Evolutionary conservation across 352 stramenopile genomes (phyloP), one percentile per base, ranked within the genome.

Genomic region (Phytophthora palmivora): DNA sequence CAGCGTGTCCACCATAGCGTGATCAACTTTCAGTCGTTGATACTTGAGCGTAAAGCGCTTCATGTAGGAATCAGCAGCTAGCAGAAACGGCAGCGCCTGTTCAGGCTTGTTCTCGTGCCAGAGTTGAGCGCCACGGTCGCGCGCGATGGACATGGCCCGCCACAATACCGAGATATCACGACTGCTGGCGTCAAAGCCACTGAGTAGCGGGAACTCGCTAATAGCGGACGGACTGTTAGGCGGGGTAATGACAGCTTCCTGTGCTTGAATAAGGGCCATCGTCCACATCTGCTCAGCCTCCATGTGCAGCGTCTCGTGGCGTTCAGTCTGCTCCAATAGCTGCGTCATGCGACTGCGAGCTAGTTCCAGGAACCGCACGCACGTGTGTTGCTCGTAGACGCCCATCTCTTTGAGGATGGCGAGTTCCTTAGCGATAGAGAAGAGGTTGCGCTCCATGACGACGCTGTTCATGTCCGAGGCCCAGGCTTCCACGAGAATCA

Each of bases 11-110:
- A 95, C 73, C 80, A 95, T 87, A 28, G 86, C 86, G 60, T 91
- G 82, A 41, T 95, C 86, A 28, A 95, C 86, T 75, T 91, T 92
- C 18, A 95, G 71, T 24, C 84, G 82, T 66, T 95, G 84, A 58
- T 91, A 91, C 72, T 95, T 93, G 69, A 93, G 76, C 54, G 85
- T 91, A 66, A 95, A 95, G 53, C 86, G 86, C 67, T 92, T 92
- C 86, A 95, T 93, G 81, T 95, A 95, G 39, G 85, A 92, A 50
- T 95, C 86, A 12, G 86, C 85, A 6, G 84, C 82, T 8, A 93
- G 74, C 18, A 95, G 70, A 64, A 95, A 90, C 0, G 84, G 78
- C 21, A 95, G 65, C 16, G 86, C 86, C 63, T 93, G 82, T 49
- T 95, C 86, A 11, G 76, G 83, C 60, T 92, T 92, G 78, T 92